Conservation (phyloP, 2,329 filamentous ascomycete species). For the Alternaria sp. region DNA sequence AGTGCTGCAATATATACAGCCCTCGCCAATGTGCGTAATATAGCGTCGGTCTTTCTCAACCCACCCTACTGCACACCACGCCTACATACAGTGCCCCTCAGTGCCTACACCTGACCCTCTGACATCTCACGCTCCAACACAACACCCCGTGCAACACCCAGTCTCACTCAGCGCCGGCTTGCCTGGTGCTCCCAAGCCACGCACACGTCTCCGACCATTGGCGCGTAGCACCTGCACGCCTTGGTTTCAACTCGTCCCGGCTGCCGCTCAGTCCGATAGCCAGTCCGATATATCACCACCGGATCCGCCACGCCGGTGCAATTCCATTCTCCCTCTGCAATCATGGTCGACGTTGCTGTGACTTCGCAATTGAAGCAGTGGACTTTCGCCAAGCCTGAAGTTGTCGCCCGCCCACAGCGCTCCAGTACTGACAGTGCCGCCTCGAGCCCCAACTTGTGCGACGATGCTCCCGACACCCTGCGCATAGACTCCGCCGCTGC, state of each 20-base stretch:
- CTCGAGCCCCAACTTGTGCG: conserved; percentile 45
- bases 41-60: conserved; percentile 5
- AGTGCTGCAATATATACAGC: conserved; percentile 13
- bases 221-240: conserved; percentile 36
- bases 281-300: conserved; percentile 21
- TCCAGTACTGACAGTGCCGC: conserved; percentile 40
- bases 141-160: conserved; percentile 19
- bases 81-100: not conserved
- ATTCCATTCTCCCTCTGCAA: conserved; percentile 16
- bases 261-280: conserved; percentile 22
- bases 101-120: not conserved
- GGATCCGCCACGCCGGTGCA: not conserved
- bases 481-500: conserved; percentile 39
- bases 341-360: conserved; percentile 41
- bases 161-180: conserved; percentile 27
- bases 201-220: conserved; percentile 29
- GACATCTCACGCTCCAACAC: conserved; percentile 3
- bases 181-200: conserved; percentile 28
- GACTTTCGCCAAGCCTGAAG: conserved; percentile 44
- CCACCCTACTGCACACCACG: not conserved
- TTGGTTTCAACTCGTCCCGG: conserved; percentile 36
- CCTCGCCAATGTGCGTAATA: conserved; percentile 6
- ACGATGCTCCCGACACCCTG: conserved; percentile 42
- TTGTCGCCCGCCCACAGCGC: conserved; percentile 32
- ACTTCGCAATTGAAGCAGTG: conserved; percentile 47